Conservation (phyloP, 2,329 filamentous ascomycete species). For the Trichoderma arundinaceum region DNA sequence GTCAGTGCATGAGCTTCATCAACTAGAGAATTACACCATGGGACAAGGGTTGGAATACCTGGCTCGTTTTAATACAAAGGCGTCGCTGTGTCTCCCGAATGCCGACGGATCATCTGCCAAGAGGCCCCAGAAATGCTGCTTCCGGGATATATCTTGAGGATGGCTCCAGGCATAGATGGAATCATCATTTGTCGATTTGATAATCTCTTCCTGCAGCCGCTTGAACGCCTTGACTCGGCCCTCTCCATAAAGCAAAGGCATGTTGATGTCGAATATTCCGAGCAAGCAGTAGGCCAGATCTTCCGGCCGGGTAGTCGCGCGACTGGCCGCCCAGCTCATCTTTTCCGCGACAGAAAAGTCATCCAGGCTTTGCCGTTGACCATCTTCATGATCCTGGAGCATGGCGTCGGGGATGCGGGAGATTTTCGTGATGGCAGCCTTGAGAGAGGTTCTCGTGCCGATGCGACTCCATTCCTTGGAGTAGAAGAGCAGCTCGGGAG, state of each 20-base stretch:
- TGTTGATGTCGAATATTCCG: slow-evolving; percentile 44
- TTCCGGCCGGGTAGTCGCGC: slow-evolving; percentile 41
- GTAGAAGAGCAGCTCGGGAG: slow-evolving; percentile 39
- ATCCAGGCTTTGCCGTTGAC: slow-evolving; percentile 16
- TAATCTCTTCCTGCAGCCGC: slow-evolving; percentile 41
- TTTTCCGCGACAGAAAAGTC: slow-evolving; percentile 38
- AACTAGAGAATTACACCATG: too few relatives aligned
- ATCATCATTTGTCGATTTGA: slow-evolving; percentile 41
- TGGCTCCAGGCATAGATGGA: slow-evolving; percentile 41
- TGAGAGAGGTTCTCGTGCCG: slow-evolving; percentile 35
- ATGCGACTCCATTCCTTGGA: slow-evolving; percentile 36
- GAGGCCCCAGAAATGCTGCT: slow-evolving; percentile 39
- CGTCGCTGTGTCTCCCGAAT: slow-evolving; percentile 36
- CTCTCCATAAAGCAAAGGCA: slow-evolving; percentile 45
- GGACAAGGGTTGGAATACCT: too few relatives aligned
- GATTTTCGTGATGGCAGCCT: slow-evolving; percentile 32
- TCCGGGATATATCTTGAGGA: slow-evolving; percentile 30
- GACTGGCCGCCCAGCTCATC: slow-evolving; percentile 42
- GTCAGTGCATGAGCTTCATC: too few relatives aligned
- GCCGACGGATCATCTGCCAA: slow-evolving; percentile 39
- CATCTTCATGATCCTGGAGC: slow-evolving; percentile 31
- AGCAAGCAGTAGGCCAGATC: slow-evolving; percentile 44
- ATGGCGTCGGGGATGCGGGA: slow-evolving; percentile 36
- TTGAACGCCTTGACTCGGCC: slow-evolving; percentile 40
- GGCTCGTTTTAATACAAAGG: slow-evolving; percentile 22